phyloP scores from a whole-genome alignment of 2,329 filamentous ascomycete species.

The Lithohypha guttulata region DNA sequence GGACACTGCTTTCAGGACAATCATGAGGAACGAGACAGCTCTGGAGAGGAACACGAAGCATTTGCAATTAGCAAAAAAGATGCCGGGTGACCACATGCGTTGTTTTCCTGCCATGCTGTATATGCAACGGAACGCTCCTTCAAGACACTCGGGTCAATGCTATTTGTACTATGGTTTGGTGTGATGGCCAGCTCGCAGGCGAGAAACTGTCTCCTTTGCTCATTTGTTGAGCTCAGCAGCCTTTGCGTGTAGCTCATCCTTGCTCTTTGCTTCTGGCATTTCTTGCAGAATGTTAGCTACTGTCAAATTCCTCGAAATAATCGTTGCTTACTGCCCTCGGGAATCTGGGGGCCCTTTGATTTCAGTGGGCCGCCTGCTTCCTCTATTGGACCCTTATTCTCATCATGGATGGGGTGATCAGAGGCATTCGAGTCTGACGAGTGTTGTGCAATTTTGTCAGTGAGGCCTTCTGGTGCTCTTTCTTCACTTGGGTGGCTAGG shows the following conservation, averaged over 20 bases:
- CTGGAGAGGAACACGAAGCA: too few species aligned
- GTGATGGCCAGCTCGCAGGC: too few species aligned
- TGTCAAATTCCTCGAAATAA: too few species aligned
- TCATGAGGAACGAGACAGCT: too few species aligned
- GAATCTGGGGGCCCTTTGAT: constrained; percentile 37
- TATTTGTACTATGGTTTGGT: too few species aligned
- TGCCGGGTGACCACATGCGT: too few species aligned
- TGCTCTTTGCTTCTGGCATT: constrained; percentile 34
- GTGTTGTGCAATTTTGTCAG: constrained; percentile 30
- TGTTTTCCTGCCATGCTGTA: too few species aligned
- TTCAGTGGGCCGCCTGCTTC: constrained; percentile 27
- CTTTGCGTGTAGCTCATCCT: constrained; percentile 57
- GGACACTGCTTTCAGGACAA: too few species aligned
- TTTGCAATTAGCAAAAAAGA: too few species aligned
- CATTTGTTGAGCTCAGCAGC: constrained; percentile 56
- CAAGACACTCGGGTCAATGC: too few species aligned
- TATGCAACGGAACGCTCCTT: too few species aligned
- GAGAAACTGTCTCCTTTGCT: too few species aligned
- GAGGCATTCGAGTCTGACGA: constrained; percentile 28
- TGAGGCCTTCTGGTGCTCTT: constrained; percentile 25
- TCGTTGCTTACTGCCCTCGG: constrained; percentile 26
- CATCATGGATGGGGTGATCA: constrained; percentile 28
- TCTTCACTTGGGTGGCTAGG: constrained; percentile 30
- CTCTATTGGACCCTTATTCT: constrained; percentile 20
- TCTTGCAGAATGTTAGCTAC: background rate